These are phyloP conservation scores for Podaxis pistillaris DNA, from an alignment of 768 basidiomycete species.

Conservation along the genomic window DNA sequence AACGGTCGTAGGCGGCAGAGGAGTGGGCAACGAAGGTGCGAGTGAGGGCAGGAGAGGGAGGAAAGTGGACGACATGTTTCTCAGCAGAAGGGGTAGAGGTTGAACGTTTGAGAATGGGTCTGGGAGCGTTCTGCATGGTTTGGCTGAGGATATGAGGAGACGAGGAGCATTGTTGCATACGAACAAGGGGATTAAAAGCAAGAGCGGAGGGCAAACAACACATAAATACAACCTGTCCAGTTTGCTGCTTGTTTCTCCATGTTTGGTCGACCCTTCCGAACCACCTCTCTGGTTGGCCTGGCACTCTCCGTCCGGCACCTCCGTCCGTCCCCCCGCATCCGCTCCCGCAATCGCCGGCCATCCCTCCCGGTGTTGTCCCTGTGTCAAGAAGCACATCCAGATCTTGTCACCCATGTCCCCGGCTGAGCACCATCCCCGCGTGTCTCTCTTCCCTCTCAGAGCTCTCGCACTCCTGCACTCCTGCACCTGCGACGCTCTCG, in stretches of 20 bases:
- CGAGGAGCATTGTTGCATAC: slow-evolving; percentile 5
- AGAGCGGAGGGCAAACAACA: neutral
- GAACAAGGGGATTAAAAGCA: slow-evolving; percentile 7
- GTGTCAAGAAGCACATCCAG: slow-evolving; percentile 2
- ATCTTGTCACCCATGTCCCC: slow-evolving; percentile 5
- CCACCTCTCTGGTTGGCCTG: neutral
- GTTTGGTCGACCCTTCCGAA: slow-evolving; percentile 1
- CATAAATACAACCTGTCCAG: neutral
- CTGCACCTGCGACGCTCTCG: slow-evolving; percentile 3
- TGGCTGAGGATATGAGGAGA: slow-evolving; percentile 5
- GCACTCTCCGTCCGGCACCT: neutral
- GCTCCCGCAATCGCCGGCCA: neutral
- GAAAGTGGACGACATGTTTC: slow-evolving; percentile 45
- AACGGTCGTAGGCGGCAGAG: slow-evolving; percentile 70
- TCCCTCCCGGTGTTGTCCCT: neutral
- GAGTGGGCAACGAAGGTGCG: slow-evolving; percentile 52
- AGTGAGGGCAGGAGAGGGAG: slow-evolving; percentile 51
- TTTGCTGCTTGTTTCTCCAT: slow-evolving; percentile 2
- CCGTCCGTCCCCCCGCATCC: slow-evolving; percentile 1
- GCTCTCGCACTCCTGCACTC: slow-evolving; percentile 9
- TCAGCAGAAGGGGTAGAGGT: slow-evolving; percentile 23
- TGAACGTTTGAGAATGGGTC: slow-evolving; percentile 59
- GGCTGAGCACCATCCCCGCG: slow-evolving; percentile 14
- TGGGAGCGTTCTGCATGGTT: slow-evolving; percentile 34
- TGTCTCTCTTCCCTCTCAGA: neutral